Percentiles rank a stretch among this genome's conserved stretches.
Conservation (phyloP, 768 basidiomycete species). For the Auricularia sp. region DNA sequence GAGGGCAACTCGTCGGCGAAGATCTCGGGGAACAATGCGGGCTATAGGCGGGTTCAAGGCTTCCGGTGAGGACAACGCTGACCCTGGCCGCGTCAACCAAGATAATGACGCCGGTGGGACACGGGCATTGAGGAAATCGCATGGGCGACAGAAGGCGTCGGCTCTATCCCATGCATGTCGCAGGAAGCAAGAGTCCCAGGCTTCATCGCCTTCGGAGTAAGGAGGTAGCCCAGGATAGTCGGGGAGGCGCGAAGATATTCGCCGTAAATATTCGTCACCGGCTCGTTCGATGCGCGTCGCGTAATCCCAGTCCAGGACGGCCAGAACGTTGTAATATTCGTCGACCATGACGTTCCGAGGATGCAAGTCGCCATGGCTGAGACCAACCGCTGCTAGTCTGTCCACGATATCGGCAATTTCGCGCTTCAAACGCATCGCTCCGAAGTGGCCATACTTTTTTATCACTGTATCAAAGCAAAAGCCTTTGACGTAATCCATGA, state of each 20-base stretch:
- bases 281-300: background rate
- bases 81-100: background rate
- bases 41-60: too few species aligned
- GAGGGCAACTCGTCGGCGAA: background rate
- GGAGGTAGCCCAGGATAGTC: too few species aligned
- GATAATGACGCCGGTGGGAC: background rate
- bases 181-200: background rate
- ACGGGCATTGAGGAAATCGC: background rate
- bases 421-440: background rate
- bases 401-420: background rate
- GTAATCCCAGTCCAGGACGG: background rate
- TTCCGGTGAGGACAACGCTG: too few species aligned
- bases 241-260: too few species aligned
- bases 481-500: background rate
- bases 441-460: background rate
- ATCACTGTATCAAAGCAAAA: background rate
- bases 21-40: background rate
- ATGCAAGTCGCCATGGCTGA: background rate
- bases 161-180: background rate
- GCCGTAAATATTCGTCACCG: background rate
- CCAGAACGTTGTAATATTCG: background rate
- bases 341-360: background rate
- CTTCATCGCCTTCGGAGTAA: background rate
- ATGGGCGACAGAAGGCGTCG: background rate
- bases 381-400: background rate